A percentile compares a stretch with the other conserved stretches of the same genome.
Conservation (phyloP, 345 rosid species). For the Aegle marmelos region DNA sequence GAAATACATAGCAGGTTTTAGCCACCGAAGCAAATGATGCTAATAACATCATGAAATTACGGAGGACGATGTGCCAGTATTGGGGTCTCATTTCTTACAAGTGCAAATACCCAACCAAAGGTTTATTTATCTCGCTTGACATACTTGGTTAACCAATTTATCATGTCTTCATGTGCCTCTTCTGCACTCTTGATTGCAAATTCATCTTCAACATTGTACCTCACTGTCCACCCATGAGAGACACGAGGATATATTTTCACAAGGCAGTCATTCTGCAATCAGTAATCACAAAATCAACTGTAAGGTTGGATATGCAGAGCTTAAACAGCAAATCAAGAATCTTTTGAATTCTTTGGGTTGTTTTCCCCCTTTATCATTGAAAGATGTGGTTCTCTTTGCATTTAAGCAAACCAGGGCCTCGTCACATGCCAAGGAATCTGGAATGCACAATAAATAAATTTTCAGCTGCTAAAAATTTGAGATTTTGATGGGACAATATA, state of each 20-base stretch:
- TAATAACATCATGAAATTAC: background rate
- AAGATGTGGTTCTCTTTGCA: background rate
- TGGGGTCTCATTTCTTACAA: background rate
- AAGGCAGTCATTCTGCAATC: constrained; percentile 19
- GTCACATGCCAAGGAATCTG: background rate
- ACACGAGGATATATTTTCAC: constrained; percentile 57
- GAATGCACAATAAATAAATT: background rate
- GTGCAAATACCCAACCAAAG: background rate
- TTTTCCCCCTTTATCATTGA: background rate
- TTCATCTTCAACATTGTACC: constrained; percentile 48
- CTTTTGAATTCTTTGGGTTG: background rate
- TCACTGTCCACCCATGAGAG: constrained; percentile 62
- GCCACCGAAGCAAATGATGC: background rate
- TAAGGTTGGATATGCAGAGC: background rate
- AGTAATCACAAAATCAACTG: background rate
- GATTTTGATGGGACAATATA: background rate
- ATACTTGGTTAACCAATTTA: constrained; percentile 53
- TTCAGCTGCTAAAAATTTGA: background rate
- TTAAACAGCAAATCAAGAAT: background rate
- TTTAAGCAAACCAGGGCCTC: background rate
- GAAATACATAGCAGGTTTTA: background rate
- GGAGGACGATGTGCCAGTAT: background rate
- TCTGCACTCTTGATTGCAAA: constrained; percentile 49
- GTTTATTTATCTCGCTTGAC: constrained; percentile 29
- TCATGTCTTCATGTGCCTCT: constrained; percentile 61